phyloP scores from a whole-genome alignment of 1,284 basidiomycete genomes.

The Blastosporella zonata region DNA sequence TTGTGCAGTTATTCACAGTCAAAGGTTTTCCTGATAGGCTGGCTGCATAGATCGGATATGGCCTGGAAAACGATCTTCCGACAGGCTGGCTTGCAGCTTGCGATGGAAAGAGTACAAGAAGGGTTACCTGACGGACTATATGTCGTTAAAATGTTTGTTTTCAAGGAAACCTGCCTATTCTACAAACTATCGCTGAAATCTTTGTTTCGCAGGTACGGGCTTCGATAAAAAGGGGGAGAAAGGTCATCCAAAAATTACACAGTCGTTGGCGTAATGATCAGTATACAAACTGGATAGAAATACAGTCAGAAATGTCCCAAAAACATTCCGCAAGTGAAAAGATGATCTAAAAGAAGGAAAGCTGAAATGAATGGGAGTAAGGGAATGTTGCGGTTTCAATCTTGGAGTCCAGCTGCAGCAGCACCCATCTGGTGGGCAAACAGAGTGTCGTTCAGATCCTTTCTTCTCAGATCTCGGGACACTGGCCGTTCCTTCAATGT shows the following conservation, averaged over 20 bases:
- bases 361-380: not conserved
- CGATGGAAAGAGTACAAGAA: conserved; percentile 70
- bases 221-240: conserved; percentile 10
- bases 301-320: conserved; percentile 15
- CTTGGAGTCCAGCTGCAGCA: conserved; percentile 14
- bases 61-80: conserved; percentile 78
- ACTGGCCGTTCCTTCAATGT: conserved; percentile 50
- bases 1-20: not conserved
- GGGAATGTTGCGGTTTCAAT: not conserved
- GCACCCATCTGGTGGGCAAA: conserved; percentile 25
- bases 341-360: not conserved
- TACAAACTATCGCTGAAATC: conserved; percentile 6
- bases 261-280: conserved; percentile 1
- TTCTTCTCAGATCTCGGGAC: conserved; percentile 38
- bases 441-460: conserved; percentile 50
- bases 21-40: conserved; percentile 2
- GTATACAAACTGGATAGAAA: conserved; percentile 13
- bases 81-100: conserved; percentile 63
- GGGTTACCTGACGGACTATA: conserved; percentile 82
- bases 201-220: conserved; percentile 50
- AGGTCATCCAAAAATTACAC: not conserved
- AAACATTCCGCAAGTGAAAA: not conserved
- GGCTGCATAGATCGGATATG: conserved; percentile 68
- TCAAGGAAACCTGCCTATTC: not conserved
- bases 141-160: conserved; percentile 75